Conservation (phyloP, 495 filamentous ascomycete species). For the Usnea hakonensis region DNA sequence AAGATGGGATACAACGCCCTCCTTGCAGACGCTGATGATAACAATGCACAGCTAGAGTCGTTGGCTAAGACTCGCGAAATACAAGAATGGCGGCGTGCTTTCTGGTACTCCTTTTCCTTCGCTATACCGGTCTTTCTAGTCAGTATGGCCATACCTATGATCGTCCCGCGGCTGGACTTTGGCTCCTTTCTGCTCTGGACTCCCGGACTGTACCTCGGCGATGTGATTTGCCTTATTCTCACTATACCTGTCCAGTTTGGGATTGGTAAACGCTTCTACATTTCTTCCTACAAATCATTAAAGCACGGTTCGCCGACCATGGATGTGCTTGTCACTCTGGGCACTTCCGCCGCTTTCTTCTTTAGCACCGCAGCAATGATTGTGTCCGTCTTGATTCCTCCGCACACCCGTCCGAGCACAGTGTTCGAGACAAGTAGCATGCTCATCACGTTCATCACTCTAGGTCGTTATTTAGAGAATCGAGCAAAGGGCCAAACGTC, state of each 20-base stretch:
- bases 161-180: conserved; percentile 61
- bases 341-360: conserved; percentile 96
- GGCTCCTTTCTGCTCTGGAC: conserved; percentile 53
- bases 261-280: conserved; percentile 87
- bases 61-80: conserved; percentile 95
- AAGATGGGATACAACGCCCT: conserved; percentile 76
- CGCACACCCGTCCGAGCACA: conserved; percentile 71
- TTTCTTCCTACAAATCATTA: conserved; percentile 82
- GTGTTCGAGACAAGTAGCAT: conserved; percentile 98
- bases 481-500: conserved; percentile 94
- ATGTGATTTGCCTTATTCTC: conserved; percentile 70
- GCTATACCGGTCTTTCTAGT: conserved; percentile 88
- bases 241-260: conserved; percentile 96
- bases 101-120: conserved; percentile 65
- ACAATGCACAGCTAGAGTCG: conserved; percentile 92
- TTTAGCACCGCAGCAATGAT: conserved; percentile 88
- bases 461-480: conserved; percentile 91
- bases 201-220: conserved; percentile 79
- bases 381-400: conserved; percentile 60
- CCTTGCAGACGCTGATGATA: conserved; percentile 84
- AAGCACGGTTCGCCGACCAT: conserved; percentile 89
- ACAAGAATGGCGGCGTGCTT: conserved; percentile 78
- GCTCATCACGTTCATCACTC: conserved; percentile 92
- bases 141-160: conserved; percentile 86
- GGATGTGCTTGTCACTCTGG: conserved; percentile 92